phyloP scores from a whole-genome alignment of 1,284 basidiomycete species.

The Ustilago vetiveriae region DNA sequence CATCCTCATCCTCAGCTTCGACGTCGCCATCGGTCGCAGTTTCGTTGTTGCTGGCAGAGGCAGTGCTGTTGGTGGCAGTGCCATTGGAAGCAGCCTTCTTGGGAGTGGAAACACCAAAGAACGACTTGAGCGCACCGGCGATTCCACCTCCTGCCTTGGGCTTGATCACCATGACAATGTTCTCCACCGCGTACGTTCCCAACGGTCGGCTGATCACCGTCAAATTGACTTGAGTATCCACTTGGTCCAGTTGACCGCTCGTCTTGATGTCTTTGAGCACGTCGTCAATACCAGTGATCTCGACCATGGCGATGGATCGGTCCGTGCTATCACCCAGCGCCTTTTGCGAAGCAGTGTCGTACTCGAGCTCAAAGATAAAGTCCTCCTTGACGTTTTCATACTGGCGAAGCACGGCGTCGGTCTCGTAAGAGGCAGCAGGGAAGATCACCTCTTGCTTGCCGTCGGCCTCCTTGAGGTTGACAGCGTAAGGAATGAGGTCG shows the following conservation, averaged over 20 bases:
- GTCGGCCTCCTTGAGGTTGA: conserved; percentile 49
- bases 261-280: conserved; percentile 53
- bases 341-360: conserved; percentile 35
- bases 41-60: conserved; percentile 17
- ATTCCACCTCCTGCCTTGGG: conserved; percentile 56
- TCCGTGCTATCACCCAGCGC: conserved; percentile 30
- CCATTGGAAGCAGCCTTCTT: conserved; percentile 28
- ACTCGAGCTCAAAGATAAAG: conserved; percentile 56
- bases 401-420: conserved; percentile 29
- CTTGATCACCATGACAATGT: conserved; percentile 55
- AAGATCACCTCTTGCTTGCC: conserved; percentile 53
- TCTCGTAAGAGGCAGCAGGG: conserved; percentile 49
- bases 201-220: conserved; percentile 54
- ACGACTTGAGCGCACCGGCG: conserved; percentile 57
- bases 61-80: conserved; percentile 29
- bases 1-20: conserved; percentile 8
- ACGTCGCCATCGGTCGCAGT: conserved; percentile 8
- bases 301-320: conserved; percentile 46
- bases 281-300: conserved; percentile 53
- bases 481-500: conserved; percentile 70
- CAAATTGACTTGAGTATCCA: conserved; percentile 61
- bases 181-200: conserved; percentile 55
- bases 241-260: conserved; percentile 50
- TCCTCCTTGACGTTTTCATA: conserved; percentile 54
- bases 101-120: conserved; percentile 54